Evolutionary conservation across 2,329 filamentous ascomycete genomes (phyloP).

Genomic region (Colletotrichum tabaci): DNA sequence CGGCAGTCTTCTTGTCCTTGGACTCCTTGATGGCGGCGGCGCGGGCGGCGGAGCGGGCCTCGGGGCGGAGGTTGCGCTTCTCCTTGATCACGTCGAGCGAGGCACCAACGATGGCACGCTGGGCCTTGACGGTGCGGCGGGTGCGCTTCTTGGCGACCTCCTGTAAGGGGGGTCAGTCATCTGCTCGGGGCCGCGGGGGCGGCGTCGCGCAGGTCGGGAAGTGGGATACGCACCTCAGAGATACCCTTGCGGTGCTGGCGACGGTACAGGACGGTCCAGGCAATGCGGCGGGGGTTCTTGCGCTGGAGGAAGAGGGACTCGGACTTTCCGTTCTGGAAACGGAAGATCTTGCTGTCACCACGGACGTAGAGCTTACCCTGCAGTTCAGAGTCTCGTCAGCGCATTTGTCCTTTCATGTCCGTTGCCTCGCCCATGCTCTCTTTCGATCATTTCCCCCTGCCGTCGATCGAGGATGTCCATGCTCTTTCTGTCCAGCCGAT

Average conservation of each 20-base stretch:
- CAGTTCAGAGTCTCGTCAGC: conserved; percentile 51
- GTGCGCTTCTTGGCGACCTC: conserved; percentile 99
- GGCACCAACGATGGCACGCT: conserved; percentile 99
- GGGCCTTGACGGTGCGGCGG: conserved; percentile 97
- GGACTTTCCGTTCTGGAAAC: conserved; percentile 99
- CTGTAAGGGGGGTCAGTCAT: conserved; percentile 71
- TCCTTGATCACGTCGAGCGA: conserved; percentile 99
- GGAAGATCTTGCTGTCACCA: conserved; percentile 99
- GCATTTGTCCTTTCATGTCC: neutral
- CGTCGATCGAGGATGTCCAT: neutral
- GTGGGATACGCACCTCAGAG: conserved; percentile 87
- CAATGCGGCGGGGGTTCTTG: conserved; percentile 99
- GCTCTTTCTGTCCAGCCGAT: conserved; percentile 22
- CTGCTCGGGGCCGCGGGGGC: neutral
- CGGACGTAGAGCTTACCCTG: conserved; percentile 99
- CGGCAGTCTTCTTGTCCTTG: conserved; percentile 97
- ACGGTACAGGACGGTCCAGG: conserved; percentile 98
- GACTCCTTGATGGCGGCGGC: conserved; percentile 92
- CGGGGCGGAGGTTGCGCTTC: conserved; percentile 93
- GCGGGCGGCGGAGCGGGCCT: conserved; percentile 94
- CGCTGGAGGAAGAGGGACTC: conserved; percentile 99
- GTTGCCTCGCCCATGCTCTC: neutral
- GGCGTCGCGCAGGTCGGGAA: neutral
- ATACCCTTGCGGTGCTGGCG: conserved; percentile 99
- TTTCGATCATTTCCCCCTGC: neutral